Conservation (phyloP, 164 flowering plant genomes). For the Kingdonia uniflora region DNA sequence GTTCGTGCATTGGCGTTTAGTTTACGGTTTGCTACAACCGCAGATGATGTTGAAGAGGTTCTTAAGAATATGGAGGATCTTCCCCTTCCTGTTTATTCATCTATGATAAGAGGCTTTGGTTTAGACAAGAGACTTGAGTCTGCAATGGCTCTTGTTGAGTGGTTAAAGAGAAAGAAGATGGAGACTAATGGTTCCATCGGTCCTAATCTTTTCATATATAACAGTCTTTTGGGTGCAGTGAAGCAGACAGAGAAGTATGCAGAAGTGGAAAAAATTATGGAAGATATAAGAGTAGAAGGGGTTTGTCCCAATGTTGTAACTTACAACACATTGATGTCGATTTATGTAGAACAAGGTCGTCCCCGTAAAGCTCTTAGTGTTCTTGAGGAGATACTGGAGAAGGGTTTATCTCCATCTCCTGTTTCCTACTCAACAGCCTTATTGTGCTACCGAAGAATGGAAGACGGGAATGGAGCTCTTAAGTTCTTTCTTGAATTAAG, state of each 20-base stretch:
- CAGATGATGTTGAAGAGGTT: constrained; percentile 72
- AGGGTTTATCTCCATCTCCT: constrained; percentile 53
- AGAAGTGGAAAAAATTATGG: constrained; percentile 35
- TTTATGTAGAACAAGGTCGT: constrained; percentile 52
- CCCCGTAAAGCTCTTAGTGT: constrained; percentile 43
- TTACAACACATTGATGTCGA: constrained; percentile 69
- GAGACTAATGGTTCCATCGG: constrained; percentile 25
- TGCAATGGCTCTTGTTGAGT: constrained; percentile 66
- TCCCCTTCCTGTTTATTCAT: constrained; percentile 65
- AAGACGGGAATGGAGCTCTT: constrained; percentile 83
- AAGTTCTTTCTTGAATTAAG: constrained; percentile 44
- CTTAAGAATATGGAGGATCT: constrained; percentile 47
- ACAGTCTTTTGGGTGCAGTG: constrained; percentile 73
- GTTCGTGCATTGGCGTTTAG: constrained; percentile 55
- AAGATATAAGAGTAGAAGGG: constrained; percentile 60
- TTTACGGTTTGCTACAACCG: constrained; percentile 42
- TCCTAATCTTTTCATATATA: constrained; percentile 71
- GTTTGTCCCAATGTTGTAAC: constrained; percentile 62
- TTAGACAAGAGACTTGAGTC: constrained; percentile 42
- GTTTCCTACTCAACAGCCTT: constrained; percentile 79
- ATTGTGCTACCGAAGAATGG: constrained; percentile 61
- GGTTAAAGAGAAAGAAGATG: constrained; percentile 65
- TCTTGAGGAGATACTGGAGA: constrained; percentile 40
- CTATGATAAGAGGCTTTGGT: constrained; percentile 71
- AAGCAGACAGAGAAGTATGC: constrained; percentile 43